These are phyloP conservation scores for Fusarium sp. DNA, from an alignment of 2,329 filamentous ascomycete species.

Conservation along the genomic window DNA sequence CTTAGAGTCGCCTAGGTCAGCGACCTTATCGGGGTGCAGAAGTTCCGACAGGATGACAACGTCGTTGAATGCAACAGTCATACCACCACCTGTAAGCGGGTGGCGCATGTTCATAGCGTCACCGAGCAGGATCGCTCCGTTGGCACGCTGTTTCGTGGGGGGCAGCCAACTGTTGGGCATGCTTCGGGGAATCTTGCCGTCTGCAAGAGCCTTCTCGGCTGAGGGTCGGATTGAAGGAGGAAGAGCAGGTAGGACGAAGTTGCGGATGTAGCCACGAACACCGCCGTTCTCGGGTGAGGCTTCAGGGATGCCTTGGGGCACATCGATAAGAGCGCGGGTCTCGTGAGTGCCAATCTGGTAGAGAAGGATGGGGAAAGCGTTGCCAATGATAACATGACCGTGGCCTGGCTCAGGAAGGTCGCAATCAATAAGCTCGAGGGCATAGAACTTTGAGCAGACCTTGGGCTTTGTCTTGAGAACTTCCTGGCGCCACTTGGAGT, in stretches of 20 bases:
- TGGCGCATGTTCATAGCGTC: slow-evolving; percentile 99
- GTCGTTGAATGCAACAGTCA: slow-evolving; percentile 98
- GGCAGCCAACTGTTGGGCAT: slow-evolving; percentile 99
- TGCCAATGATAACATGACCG: slow-evolving; percentile 89
- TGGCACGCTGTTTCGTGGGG: slow-evolving; percentile 68
- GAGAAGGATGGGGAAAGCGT: slow-evolving; percentile 81
- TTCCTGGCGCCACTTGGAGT: slow-evolving; percentile 88
- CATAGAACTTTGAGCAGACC: slow-evolving; percentile 97
- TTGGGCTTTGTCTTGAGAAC: slow-evolving; percentile 80
- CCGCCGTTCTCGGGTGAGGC: slow-evolving; percentile 82
- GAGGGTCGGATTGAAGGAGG: slow-evolving; percentile 78
- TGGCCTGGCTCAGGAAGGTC: slow-evolving; percentile 79
- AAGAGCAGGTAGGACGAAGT: slow-evolving; percentile 82
- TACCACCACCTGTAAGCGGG: slow-evolving; percentile 94
- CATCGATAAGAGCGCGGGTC: slow-evolving; percentile 89
- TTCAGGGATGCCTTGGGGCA: slow-evolving; percentile 80
- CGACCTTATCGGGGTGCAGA: slow-evolving; percentile 76
- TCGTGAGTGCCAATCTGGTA: slow-evolving; percentile 98
- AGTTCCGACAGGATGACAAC: slow-evolving; percentile 81
- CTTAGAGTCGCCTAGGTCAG: slow-evolving; percentile 74
- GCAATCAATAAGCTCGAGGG: slow-evolving; percentile 90
- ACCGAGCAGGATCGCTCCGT: slow-evolving; percentile 83
- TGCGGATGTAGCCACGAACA: slow-evolving; percentile 84
- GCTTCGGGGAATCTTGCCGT: slow-evolving; percentile 78
- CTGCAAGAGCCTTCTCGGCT: slow-evolving; percentile 80